These are phyloP conservation scores for Aotearoamyces nothofagi DNA, from an alignment of 2,329 filamentous ascomycete species.

Conservation along the genomic window DNA sequence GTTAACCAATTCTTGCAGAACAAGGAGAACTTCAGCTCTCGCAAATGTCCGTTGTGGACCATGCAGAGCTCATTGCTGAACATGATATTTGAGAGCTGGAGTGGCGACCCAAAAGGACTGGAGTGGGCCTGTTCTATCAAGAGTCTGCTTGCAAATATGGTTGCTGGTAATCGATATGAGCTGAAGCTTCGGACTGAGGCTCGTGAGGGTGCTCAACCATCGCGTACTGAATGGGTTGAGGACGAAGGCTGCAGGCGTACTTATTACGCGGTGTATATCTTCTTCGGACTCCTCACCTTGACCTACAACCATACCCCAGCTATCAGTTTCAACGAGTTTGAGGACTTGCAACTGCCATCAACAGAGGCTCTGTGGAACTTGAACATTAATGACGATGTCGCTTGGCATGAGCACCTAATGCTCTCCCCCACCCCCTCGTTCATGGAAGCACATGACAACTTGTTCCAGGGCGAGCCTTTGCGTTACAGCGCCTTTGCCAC, in stretches of 20 bases:
- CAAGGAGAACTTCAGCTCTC: slow-evolving; percentile 96
- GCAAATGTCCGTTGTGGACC: slow-evolving; percentile 93
- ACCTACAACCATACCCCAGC: slow-evolving; percentile 97
- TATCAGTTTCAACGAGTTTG: slow-evolving; percentile 97
- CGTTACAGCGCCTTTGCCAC: slow-evolving; percentile 95
- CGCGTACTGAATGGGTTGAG: slow-evolving; percentile 83
- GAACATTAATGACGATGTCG: slow-evolving; percentile 57
- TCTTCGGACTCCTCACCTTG: slow-evolving; percentile 87
- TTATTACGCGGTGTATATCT: slow-evolving; percentile 98
- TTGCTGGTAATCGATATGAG: slow-evolving; percentile 92
- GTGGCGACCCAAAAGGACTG: slow-evolving; percentile 88
- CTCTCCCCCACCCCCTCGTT: slow-evolving; percentile 67
- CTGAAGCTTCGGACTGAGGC: slow-evolving; percentile 85
- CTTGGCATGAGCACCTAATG: slow-evolving; percentile 70
- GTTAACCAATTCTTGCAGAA: slow-evolving; percentile 96
- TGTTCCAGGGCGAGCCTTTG: slow-evolving; percentile 84
- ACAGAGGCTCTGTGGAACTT: slow-evolving; percentile 93
- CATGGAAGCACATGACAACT: slow-evolving; percentile 82
- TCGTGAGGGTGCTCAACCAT: slow-evolving; percentile 60
- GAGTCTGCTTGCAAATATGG: slow-evolving; percentile 95
- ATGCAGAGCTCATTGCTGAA: slow-evolving; percentile 96
- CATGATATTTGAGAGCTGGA: slow-evolving; percentile 99
- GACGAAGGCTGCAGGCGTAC: slow-evolving; percentile 93
- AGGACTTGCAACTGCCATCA: slow-evolving; percentile 80
- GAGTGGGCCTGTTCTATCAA: slow-evolving; percentile 99